Evolutionary conservation across 2,329 filamentous ascomycete genomes (phyloP).

Genomic region (Pseudogymnoascus sp.): DNA sequence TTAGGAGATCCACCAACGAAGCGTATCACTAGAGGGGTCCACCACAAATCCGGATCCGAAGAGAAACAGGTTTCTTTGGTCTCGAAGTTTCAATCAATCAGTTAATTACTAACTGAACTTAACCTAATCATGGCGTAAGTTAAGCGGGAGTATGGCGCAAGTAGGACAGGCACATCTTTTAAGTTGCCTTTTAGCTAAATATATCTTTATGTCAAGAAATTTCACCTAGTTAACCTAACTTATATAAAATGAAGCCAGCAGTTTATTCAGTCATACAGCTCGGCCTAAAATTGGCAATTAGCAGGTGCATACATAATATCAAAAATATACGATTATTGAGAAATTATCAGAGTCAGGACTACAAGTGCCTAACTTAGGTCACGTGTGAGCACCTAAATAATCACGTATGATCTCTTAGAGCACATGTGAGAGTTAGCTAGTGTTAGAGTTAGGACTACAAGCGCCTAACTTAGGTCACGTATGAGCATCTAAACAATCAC

Average conservation of each 20-base stretch:
- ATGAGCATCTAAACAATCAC: too few species aligned
- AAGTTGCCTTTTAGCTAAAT: not conserved
- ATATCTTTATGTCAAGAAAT: not conserved
- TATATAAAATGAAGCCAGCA: not conserved
- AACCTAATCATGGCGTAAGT: not conserved
- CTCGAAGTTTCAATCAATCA: conserved; percentile 25
- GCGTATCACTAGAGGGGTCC: conserved; percentile 48
- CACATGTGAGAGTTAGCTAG: too few species aligned
- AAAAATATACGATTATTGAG: not conserved
- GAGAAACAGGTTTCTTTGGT: conserved; percentile 58
- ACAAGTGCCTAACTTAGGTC: too few species aligned
- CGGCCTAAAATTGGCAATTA: not conserved
- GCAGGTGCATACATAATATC: not conserved
- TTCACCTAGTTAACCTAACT: not conserved
- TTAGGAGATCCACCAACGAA: conserved; percentile 57
- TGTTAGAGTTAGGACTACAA: too few species aligned
- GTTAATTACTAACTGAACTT: not conserved
- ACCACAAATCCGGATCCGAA: conserved; percentile 43
- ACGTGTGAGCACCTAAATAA: too few species aligned
- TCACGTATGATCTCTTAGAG: too few species aligned
- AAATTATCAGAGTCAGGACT: too few species aligned
- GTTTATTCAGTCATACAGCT: not conserved
- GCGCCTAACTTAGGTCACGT: too few species aligned
- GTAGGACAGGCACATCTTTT: not conserved
- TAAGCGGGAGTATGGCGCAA: not conserved